These are phyloP conservation scores for Cyphellophora attinorum DNA, from an alignment of 2,329 filamentous ascomycete species.

Conservation along the genomic window DNA sequence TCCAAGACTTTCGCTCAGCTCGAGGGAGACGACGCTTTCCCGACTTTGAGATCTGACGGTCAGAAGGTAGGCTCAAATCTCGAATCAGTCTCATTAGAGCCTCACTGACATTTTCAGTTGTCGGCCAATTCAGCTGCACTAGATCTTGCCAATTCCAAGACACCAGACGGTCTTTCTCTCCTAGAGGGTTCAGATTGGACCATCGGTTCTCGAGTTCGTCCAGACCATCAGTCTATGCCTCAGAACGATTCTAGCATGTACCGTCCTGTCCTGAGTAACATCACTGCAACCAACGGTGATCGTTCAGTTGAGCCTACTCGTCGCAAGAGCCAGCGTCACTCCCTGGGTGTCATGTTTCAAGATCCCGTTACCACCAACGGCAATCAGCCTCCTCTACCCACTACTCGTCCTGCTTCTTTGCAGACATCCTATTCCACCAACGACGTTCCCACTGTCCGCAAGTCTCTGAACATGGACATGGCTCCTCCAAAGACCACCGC, in stretches of 20 bases:
- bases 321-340: slow-evolving; percentile 32
- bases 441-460: slow-evolving; percentile 80
- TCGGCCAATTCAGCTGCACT: slow-evolving; percentile 73
- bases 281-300: slow-evolving; percentile 24
- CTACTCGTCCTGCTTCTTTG: slow-evolving; percentile 36
- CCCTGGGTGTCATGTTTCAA: slow-evolving; percentile 31
- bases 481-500: slow-evolving; percentile 48
- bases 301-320: slow-evolving; percentile 22
- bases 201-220: slow-evolving; percentile 58
- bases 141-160: slow-evolving; percentile 65
- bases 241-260: slow-evolving; percentile 40
- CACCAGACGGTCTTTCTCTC: slow-evolving; percentile 41
- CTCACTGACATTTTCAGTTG: slow-evolving; percentile 45
- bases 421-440: slow-evolving; percentile 85
- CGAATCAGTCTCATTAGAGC: not conserved
- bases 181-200: slow-evolving; percentile 50
- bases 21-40: slow-evolving; percentile 74
- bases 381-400: slow-evolving; percentile 14
- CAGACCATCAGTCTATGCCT: slow-evolving; percentile 50
- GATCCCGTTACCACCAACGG: slow-evolving; percentile 15
- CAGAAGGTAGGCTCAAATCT: slow-evolving; percentile 13
- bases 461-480: slow-evolving; percentile 42
- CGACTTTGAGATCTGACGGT: slow-evolving; percentile 54
- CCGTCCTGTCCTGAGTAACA: slow-evolving; percentile 24
- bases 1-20: slow-evolving; percentile 62